These are phyloP conservation scores for Talaromyces stipitatus DNA, from an alignment of 495 filamentous ascomycete genomes.

Conservation along the genomic window DNA sequence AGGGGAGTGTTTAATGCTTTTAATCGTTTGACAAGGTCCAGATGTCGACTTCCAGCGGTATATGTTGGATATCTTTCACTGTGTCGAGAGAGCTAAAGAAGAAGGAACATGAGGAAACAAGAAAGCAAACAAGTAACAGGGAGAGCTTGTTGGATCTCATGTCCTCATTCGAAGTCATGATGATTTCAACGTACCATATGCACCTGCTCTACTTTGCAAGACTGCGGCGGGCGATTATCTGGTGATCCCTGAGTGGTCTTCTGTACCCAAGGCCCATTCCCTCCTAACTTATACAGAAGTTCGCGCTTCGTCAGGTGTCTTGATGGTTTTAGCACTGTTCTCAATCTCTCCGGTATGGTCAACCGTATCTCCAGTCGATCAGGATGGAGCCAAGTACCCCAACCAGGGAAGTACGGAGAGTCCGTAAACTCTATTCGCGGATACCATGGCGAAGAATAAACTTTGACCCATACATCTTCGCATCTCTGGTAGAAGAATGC, in stretches of 20 bases:
- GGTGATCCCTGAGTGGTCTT: conserved; percentile 30
- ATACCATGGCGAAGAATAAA: neutral
- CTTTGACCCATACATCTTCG: neutral
- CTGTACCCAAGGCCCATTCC: conserved; percentile 54
- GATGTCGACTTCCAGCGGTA: conserved; percentile 47
- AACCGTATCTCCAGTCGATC: neutral
- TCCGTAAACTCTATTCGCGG: conserved; percentile 4
- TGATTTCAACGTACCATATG: conserved; percentile 43
- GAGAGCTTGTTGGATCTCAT: neutral
- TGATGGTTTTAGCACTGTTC: neutral
- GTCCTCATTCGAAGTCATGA: neutral
- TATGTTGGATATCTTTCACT: conserved; percentile 50
- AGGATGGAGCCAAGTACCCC: conserved; percentile 18
- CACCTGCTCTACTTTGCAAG: conserved; percentile 47
- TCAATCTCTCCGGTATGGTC: neutral
- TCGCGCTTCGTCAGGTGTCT: neutral
- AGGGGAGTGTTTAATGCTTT: conserved; percentile 30
- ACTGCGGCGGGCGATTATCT: conserved; percentile 35
- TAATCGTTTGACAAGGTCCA: conserved; percentile 37
- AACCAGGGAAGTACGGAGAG: conserved; percentile 14
- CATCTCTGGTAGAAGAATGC: neutral
- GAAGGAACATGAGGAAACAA: neutral
- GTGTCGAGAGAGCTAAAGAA: conserved; percentile 48
- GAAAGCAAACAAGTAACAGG: too few species aligned
- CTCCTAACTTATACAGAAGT: conserved; percentile 49